Conservation (phyloP, 2,329 filamentous ascomycete genomes). For the Lojkania enalia region DNA sequence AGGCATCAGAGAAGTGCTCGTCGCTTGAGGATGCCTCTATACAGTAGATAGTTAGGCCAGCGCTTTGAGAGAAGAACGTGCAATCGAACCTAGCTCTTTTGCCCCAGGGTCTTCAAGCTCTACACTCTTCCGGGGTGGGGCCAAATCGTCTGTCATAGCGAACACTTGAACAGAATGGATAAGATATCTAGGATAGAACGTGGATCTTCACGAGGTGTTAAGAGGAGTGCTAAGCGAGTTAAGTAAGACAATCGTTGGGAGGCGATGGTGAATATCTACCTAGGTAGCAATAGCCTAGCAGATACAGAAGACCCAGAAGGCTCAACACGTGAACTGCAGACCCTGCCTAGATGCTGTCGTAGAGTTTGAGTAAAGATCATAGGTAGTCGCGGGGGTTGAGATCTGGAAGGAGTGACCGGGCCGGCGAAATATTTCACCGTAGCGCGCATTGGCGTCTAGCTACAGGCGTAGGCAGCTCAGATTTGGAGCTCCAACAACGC, state of each 20-base stretch:
- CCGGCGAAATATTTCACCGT: conserved; percentile 29
- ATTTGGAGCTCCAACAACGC: conserved; percentile 1
- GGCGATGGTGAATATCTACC: no score
- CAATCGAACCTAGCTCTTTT: conserved; percentile 56
- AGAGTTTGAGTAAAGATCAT: neutral
- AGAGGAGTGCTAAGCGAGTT: no score
- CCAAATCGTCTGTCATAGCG: conserved; percentile 51
- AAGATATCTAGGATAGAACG: no score
- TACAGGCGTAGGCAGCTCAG: conserved; percentile 3
- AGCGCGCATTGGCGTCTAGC: conserved; percentile 22
- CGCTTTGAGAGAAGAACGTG: neutral
- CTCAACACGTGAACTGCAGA: no score
- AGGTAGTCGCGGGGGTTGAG: neutral
- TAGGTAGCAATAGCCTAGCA: no score
- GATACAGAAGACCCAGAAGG: no score
- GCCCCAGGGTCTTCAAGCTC: conserved; percentile 61
- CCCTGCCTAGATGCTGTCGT: no score
- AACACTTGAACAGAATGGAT: no score
- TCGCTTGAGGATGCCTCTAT: conserved; percentile 56
- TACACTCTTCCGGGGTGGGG: conserved; percentile 59
- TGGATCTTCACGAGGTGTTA: no score
- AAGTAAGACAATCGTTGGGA: no score
- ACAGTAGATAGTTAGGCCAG: conserved; percentile 17
- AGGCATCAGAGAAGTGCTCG: conserved; percentile 69
- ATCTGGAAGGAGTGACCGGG: neutral